Percentiles rank a stretch among this genome's conserved stretches.
Evolutionary conservation across 306 rosid genomes (phyloP).

Genomic region (Urtica urens): DNA sequence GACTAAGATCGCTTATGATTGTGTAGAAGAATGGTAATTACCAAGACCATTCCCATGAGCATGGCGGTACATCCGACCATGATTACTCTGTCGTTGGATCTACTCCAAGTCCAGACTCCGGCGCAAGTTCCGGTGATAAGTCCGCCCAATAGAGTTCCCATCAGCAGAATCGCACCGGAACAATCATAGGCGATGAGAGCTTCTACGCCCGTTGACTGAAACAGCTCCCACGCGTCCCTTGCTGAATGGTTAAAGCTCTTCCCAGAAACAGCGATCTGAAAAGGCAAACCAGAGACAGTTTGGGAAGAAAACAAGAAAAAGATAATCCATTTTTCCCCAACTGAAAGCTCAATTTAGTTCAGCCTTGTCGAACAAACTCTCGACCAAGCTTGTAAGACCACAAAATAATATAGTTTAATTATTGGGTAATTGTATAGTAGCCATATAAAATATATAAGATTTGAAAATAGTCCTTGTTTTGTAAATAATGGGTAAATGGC

Average conservation of each 20-base stretch:
- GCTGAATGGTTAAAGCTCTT: conserved; percentile 90
- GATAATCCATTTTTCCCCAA: neutral
- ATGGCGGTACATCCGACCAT: conserved; percentile 91
- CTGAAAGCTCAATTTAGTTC: too few relatives aligned
- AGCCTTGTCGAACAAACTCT: too few relatives aligned
- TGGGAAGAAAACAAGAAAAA: too few relatives aligned
- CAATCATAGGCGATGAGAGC: conserved; percentile 88
- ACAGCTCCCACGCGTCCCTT: conserved; percentile 98
- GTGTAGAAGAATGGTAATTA: too few relatives aligned
- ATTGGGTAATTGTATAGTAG: too few relatives aligned
- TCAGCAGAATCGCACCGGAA: conserved; percentile 86
- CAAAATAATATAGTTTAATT: too few relatives aligned
- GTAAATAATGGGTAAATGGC: too few relatives aligned
- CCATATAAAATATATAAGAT: too few relatives aligned
- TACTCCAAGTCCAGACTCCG: conserved; percentile 85
- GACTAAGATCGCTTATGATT: too few relatives aligned
- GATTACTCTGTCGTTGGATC: conserved; percentile 60
- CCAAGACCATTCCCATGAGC: conserved; percentile 98
- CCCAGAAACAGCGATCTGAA: conserved; percentile 87
- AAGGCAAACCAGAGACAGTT: conserved; percentile 3
- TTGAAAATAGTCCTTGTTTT: too few relatives aligned
- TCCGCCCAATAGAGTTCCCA: conserved; percentile 84
- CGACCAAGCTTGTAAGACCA: too few relatives aligned
- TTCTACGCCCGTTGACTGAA: conserved; percentile 97
- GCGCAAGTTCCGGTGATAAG: conserved; percentile 88